Evolutionary conservation across 148 eudicot genomes (phyloP), one percentile per base, ranked within the genome.

Genomic region (Amaranthus palmeri): DNA sequence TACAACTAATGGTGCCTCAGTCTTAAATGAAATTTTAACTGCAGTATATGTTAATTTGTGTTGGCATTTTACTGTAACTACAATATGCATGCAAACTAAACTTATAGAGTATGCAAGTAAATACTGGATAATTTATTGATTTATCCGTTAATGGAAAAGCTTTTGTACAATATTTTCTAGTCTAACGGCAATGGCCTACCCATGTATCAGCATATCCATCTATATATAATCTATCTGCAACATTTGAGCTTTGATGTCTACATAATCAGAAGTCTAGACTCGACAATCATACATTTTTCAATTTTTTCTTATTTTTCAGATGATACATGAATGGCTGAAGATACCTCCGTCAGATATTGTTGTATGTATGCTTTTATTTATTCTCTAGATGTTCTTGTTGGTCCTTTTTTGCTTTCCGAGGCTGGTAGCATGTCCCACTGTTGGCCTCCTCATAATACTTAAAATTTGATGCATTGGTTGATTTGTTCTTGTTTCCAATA

Each of bases 261-360:
- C 36, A 25, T 25, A 25, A 1, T 25, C 36, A 25, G 36, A 17
- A 18, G 57, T 49, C 25, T 18, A 54, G 55, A 50, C 54, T 15
- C 45, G 52, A 74, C 18, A 62, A 42, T 61, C 48, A 54, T 55
- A 67, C 46, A 76, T 73, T 40, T 6, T 41, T 65, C 7, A 7
- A 54, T 40, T 60, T 53, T 43, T 68, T 71, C 41, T 61, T 25
- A 25, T 25, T 8, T 51, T 77, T 65, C 96, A 93, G 97, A 91
- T 88, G 97, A 91, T 93, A 81, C 92, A 88, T 67, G 90, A 93
- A 76, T 93, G 98, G 98, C 83, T 93, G 78, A 75, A 88, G 54
- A 86, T 93, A 60, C 86, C 96, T 57, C 73, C 98, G n/a, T 86
- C 91, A 8, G 97, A 93, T 80, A 91, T 93, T 68, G 84, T 86